Base-by-base conservation (phyloP, 352 stramenopile genomes). In the Blastocystis hominis region DNA sequence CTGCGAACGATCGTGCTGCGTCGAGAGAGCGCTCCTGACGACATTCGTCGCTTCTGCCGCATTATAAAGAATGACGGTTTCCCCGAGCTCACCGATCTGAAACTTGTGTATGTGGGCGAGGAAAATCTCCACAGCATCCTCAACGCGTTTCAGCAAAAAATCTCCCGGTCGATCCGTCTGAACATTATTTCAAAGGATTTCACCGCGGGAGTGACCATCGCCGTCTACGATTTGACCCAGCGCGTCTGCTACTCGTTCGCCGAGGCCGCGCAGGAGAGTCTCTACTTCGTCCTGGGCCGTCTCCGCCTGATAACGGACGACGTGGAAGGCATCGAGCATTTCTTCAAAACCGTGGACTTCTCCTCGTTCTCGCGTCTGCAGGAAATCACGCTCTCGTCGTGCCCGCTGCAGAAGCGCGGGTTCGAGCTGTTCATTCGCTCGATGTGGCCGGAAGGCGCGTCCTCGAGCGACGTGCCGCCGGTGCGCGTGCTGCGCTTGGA, bases 31-130 rank as follows among this genome's bases (percentile, higher is more conserved):
- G 50, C 77, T 59, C 77, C 77, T 2, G 66, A 78, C n/a, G 77
- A 87, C 53, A 78, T 46, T 9, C 30, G 70, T 40, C 62, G 77
- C 30, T 78, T 87, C 44, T 87, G 62, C 50, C 62, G 42, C 24
- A 78, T 87, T 4, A 64, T 87, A 15, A 75, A 78, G 62, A 87
- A 78, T 50, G 77, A 87, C 42, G 77, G 77, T 38, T 87, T 78
- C 46, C 77, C 77, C 6, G 62, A 78, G 44, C 63, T 87, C 34
- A 78, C 54, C 13, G 62, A 75, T 30, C 13, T 87, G 15, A 87
- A 87, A 17, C 61, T 87, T 15, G 77, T 87, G 34, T 87, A 87
- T 24, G 63, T 87, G 5, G 62, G 40, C 20, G 77, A 87, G n/a
- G 53, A 78, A 24, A 34, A 59, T 9, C 44, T 87, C 20, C 44